These are phyloP conservation scores for Moesziomyces sp. DNA, from an alignment of 1,284 basidiomycete species.

Conservation along the genomic window DNA sequence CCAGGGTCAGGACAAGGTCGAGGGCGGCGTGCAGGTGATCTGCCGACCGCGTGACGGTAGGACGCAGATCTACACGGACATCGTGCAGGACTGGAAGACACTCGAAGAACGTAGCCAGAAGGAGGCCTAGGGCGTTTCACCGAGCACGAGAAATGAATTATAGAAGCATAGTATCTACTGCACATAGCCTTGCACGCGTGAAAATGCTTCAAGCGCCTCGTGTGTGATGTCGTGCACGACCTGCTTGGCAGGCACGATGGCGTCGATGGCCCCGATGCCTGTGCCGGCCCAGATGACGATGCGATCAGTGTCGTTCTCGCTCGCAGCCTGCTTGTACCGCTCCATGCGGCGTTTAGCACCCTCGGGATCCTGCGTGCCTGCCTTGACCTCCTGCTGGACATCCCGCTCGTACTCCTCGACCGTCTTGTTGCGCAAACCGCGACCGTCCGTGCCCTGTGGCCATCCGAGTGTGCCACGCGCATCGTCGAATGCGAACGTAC, in stretches of 20 bases:
- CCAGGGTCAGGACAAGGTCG: constrained; percentile 5
- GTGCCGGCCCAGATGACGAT: constrained; percentile 65
- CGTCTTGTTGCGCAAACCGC: constrained; percentile 57
- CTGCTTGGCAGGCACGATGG: constrained; percentile 46
- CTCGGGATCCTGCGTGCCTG: constrained; percentile 17
- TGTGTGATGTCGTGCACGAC: constrained; percentile 45
- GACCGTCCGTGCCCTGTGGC: constrained; percentile 62
- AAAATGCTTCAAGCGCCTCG: constrained; percentile 38
- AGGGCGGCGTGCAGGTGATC: constrained; percentile 43
- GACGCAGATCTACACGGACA: constrained; percentile 27
- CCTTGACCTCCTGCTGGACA: constrained; percentile 19
- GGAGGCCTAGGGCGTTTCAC: background rate
- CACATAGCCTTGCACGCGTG: constrained; percentile 23
- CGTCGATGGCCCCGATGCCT: constrained; percentile 56
- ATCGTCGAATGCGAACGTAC: constrained; percentile 63
- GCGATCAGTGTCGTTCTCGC: constrained; percentile 47
- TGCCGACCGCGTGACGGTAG: constrained; percentile 18
- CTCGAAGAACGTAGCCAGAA: constrained; percentile 36
- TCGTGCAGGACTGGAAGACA: constrained; percentile 41
- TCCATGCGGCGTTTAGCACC: constrained; percentile 41
- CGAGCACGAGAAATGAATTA: background rate
- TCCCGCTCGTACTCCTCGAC: constrained; percentile 58
- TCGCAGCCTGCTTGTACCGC: constrained; percentile 56
- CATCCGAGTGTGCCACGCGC: constrained; percentile 62
- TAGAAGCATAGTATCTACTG: constrained; percentile 5